Percentiles rank a stretch among this genome's conserved stretches.
phyloP scores from a whole-genome alignment of 2,329 filamentous ascomycete species.

The Colletotrichum lini region DNA sequence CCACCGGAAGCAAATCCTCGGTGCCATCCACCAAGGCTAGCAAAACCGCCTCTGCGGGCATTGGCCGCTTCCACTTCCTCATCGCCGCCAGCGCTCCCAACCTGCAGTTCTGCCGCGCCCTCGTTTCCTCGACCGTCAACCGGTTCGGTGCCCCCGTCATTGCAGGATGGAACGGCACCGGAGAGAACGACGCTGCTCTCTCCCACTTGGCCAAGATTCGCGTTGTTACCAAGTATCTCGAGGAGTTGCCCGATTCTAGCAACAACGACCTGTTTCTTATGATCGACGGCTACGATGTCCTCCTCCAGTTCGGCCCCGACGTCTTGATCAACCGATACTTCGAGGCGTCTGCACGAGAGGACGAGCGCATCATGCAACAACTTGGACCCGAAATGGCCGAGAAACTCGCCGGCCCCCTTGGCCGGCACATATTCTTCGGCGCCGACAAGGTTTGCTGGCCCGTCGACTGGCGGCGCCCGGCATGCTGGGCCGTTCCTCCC shows the following conservation, averaged over 20 bases:
- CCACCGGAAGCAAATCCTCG: slow-evolving; percentile 35
- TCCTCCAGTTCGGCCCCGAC: slow-evolving; percentile 76
- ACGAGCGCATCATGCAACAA: slow-evolving; percentile 63
- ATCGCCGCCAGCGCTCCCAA: slow-evolving; percentile 56
- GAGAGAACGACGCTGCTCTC: slow-evolving; percentile 51
- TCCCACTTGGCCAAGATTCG: slow-evolving; percentile 59
- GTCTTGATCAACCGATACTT: slow-evolving; percentile 75
- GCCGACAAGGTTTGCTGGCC: slow-evolving; percentile 63
- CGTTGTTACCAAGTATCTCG: slow-evolving; percentile 53
- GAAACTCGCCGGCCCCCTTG: slow-evolving; percentile 49
- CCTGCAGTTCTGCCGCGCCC: slow-evolving; percentile 55
- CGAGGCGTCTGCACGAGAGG: slow-evolving; percentile 65
- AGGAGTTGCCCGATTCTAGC: slow-evolving; percentile 46
- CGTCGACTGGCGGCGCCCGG: slow-evolving; percentile 51
- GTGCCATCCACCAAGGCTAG: slow-evolving; percentile 18
- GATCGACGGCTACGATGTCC: slow-evolving; percentile 74
- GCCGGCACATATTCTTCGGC: slow-evolving; percentile 60
- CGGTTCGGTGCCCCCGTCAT: slow-evolving; percentile 56
- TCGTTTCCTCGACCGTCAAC: slow-evolving; percentile 55
- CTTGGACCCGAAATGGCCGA: slow-evolving; percentile 60
- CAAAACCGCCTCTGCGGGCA: slow-evolving; percentile 24
- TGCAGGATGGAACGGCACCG: slow-evolving; percentile 56
- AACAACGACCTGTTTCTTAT: slow-evolving; percentile 75
- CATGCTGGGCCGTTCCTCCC: slow-evolving; percentile 58
- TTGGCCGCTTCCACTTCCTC: slow-evolving; percentile 53